Conservation (phyloP, 1,284 basidiomycete genomes). For the Golubevia pallescens region DNA sequence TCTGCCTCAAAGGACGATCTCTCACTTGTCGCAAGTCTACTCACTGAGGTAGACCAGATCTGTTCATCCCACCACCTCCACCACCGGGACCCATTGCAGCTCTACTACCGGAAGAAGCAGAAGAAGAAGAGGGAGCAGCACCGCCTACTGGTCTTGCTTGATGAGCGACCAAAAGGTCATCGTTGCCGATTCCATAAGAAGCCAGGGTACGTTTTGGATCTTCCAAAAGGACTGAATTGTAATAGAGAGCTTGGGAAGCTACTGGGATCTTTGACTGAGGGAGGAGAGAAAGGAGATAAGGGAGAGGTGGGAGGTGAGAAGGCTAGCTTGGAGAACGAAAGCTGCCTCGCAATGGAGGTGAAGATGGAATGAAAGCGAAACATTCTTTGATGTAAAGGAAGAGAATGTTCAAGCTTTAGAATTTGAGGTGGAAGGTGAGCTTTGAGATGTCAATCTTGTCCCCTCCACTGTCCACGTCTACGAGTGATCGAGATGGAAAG, state of each 20-base stretch:
- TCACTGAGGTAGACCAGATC: too few species aligned
- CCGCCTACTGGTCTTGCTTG: slow-evolving; percentile 5
- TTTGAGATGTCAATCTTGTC: too few species aligned
- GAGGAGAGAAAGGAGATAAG: background rate
- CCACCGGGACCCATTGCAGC: background rate
- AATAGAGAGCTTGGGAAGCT: slow-evolving; percentile 31
- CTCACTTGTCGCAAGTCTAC: background rate
- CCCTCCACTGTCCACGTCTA: too few species aligned
- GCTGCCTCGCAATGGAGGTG: too few species aligned
- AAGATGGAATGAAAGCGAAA: too few species aligned
- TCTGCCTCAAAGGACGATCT: slow-evolving; percentile 6
- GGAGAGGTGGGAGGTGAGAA: too few species aligned
- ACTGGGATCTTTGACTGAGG: slow-evolving; percentile 26
- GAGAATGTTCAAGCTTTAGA: too few species aligned
- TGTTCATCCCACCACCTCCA: too few species aligned
- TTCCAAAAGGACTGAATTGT: slow-evolving; percentile 21
- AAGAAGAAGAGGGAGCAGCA: background rate
- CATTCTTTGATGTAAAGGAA: too few species aligned
- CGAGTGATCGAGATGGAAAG: too few species aligned
- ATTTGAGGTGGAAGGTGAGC: too few species aligned
- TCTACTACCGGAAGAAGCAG: background rate
- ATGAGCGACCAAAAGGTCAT: slow-evolving; percentile 39
- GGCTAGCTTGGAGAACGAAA: too few species aligned
- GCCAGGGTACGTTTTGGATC: slow-evolving; percentile 34
- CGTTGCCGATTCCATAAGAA: slow-evolving; percentile 37